These are phyloP conservation scores for Ettlia oleoabundans DNA, from an alignment of 139 green algal species.

Conservation along the genomic window DNA sequence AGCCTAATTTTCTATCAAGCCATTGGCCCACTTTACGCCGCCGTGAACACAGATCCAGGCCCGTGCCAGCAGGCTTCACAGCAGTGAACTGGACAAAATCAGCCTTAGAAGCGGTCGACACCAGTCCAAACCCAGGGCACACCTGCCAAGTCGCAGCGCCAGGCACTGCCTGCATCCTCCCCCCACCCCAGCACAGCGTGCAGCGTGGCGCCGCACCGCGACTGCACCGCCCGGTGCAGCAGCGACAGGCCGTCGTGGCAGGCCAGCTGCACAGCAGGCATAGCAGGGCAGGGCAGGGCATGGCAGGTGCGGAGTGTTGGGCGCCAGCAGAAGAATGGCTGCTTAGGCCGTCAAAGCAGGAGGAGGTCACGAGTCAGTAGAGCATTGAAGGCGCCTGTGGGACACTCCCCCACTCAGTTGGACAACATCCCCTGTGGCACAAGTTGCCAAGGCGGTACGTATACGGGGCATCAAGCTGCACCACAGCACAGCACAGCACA, in stretches of 20 bases:
- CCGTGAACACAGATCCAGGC: too few relatives aligned
- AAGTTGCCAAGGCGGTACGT: too few relatives aligned
- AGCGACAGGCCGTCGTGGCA: constrained; percentile 25
- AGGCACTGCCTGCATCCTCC: constrained; percentile 4
- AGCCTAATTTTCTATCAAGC: too few relatives aligned
- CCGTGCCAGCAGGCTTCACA: too few relatives aligned
- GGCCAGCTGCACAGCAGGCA: not conserved
- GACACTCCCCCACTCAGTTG: too few relatives aligned
- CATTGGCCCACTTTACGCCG: too few relatives aligned
- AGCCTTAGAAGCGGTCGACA: too few relatives aligned
- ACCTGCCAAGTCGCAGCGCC: constrained; percentile 37
- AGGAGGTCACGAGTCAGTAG: not conserved
- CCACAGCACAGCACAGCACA: not conserved
- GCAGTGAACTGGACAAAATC: too few relatives aligned
- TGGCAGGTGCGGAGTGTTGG: not conserved
- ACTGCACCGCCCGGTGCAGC: constrained; percentile 51
- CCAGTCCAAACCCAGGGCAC: too few relatives aligned
- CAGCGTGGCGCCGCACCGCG: constrained; percentile 17
- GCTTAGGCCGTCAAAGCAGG: not conserved
- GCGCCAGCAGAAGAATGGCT: not conserved
- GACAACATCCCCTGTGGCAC: too few relatives aligned
- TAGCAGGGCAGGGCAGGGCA: not conserved
- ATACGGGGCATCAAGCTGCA: too few relatives aligned
- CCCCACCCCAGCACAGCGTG: constrained; percentile 38
- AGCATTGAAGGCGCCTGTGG: too few relatives aligned